Conservation (phyloP, 331 rosid species). For the Saraca asoca region DNA sequence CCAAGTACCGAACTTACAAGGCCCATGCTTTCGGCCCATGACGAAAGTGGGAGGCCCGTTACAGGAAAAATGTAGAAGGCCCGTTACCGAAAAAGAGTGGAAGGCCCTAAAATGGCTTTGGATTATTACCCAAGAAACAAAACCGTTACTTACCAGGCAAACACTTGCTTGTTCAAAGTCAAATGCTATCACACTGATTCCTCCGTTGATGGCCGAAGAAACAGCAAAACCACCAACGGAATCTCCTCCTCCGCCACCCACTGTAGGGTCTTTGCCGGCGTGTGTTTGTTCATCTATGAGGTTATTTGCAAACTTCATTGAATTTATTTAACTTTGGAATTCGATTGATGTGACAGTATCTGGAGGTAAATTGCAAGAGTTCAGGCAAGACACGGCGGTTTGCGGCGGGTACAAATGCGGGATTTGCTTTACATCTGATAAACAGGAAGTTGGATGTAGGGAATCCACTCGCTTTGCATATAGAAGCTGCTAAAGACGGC, state of each 20-base stretch:
- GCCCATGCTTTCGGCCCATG: too few species aligned
- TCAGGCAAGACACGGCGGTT: constrained; percentile 67
- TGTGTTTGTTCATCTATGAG: background rate
- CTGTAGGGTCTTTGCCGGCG: constrained; percentile 18
- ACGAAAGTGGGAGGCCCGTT: too few species aligned
- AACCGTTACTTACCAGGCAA: too few species aligned
- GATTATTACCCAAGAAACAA: too few species aligned
- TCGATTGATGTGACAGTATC: constrained; percentile 34
- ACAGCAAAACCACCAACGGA: constrained; percentile 10
- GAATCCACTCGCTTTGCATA: constrained; percentile 42
- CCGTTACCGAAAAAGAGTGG: too few species aligned
- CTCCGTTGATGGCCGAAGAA: constrained; percentile 36
- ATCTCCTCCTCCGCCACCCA: background rate
- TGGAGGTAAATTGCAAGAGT: constrained; percentile 63
- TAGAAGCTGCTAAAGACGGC: constrained; percentile 63
- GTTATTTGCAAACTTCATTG: background rate
- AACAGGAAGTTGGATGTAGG: constrained; percentile 47
- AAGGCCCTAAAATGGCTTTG: too few species aligned
- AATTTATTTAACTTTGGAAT: background rate
- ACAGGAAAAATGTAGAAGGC: too few species aligned
- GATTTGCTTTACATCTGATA: constrained; percentile 56
- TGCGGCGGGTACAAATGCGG: constrained; percentile 66
- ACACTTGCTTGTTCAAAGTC: too few species aligned
- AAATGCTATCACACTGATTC: background rate
- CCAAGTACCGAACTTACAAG: too few species aligned